Conservation (phyloP, 2,329 filamentous ascomycete species). For the Xylaria sp. region DNA sequence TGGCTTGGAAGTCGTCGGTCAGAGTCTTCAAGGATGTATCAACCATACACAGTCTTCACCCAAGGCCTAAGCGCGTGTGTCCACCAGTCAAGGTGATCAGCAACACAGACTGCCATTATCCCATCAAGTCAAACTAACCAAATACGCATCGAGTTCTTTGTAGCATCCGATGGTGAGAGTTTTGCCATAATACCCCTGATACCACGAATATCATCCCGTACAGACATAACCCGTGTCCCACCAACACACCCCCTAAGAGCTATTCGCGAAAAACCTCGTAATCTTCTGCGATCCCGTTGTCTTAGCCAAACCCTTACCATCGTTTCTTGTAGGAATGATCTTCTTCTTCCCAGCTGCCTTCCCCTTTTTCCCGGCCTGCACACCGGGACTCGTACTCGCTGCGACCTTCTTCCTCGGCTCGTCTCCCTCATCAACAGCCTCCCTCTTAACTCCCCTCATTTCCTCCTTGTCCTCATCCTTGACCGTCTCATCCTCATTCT, state of each 20-base stretch:
- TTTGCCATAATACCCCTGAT: too few relatives aligned
- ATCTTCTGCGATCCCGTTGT: slow-evolving; percentile 40
- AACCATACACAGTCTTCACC: too few relatives aligned
- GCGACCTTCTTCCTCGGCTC: slow-evolving; percentile 27
- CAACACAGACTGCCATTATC: too few relatives aligned
- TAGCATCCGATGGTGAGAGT: too few relatives aligned
- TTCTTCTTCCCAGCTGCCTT: slow-evolving; percentile 24
- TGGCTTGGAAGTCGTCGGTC: too few relatives aligned
- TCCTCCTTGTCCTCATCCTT: neutral
- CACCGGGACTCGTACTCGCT: neutral
- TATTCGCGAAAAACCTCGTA: slow-evolving; percentile 43
- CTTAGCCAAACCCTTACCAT: slow-evolving; percentile 33
- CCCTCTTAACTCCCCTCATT: slow-evolving; percentile 26
- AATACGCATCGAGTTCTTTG: too few relatives aligned
- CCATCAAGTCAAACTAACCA: too few relatives aligned
- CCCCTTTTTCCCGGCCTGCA: neutral
- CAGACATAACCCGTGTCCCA: too few relatives aligned
- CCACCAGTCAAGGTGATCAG: too few relatives aligned
- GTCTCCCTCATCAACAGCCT: slow-evolving; percentile 21
- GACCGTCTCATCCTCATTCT: slow-evolving; percentile 12
- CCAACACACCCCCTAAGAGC: slow-evolving; percentile 30
- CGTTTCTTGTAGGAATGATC: slow-evolving; percentile 36
- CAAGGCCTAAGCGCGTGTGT: too few relatives aligned
- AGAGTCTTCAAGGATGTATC: too few relatives aligned
- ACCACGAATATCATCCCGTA: too few relatives aligned